Evolutionary conservation across 1,139 yeast species (phyloP), one percentile per base, ranked within the genome.

Genomic region (Taphrina flavorubra): DNA sequence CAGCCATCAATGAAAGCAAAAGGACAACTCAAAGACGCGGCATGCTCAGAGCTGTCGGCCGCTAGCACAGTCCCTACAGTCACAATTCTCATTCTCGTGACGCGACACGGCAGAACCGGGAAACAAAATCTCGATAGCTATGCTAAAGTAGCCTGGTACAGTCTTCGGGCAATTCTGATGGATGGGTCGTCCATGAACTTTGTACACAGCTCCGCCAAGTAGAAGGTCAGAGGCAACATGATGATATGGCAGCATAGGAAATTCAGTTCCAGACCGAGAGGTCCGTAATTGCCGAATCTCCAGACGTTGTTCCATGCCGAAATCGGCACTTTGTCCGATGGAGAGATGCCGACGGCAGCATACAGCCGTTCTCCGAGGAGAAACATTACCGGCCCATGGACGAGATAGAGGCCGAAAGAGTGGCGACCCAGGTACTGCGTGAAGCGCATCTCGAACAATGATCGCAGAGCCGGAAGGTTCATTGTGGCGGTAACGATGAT

Each of bases 1-100:
- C 95, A 0, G 73, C 83, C 0, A 82, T 81, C 1, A 82, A 81
- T 68, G 80, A 79, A 53, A 80, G 80, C 36, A 79, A 80, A 68
- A 72, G 68, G 34, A 65, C 56, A n/a, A 70, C 60, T 31, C 64
- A 46, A 46, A 36, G 60, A 16, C 31, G 64, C 8, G 68, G 68
- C 16, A 37, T 53, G 18, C 18, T 53, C 11, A 11, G 58, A 14
- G 13, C 58, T 6, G 58, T 34, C 5, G 58, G 58, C 7, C 58
- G 58, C 18, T 53, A 16, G 16, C 31, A 25, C 31, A 1, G 31
- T 25, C 31, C 18, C 4, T 18, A 46, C 18, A 13, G 2, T 51
- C 7, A 20, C 56, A 6, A 20, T 46, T 4, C 2, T 13, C 4
- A 13, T n/a, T 46, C 16, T 8, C 51, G 25, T 51, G 18, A 39